phyloP scores from a whole-genome alignment of 1,139 yeast species.

The Geotrichum fermentans region DNA sequence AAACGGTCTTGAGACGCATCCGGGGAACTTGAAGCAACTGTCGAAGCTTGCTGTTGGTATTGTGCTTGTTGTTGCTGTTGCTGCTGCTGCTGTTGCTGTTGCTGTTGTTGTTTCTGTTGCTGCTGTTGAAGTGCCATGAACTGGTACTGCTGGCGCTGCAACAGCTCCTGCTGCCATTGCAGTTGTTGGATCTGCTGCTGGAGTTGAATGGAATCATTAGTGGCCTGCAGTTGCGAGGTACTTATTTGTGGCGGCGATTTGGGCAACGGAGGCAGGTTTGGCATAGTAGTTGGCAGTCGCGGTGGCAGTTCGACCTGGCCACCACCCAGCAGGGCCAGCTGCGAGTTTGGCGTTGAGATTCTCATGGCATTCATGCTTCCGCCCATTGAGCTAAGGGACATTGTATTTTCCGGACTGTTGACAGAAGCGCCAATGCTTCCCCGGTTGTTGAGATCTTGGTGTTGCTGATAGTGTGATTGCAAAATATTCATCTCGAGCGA shows the following conservation, averaged over 20 bases:
- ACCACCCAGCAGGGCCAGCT: conserved; percentile 14
- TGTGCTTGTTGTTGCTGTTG: conserved; percentile 9
- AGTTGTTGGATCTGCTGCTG: conserved; percentile 18
- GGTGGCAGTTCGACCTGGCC: too few relatives aligned
- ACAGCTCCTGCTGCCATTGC: conserved; percentile 18
- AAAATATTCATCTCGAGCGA: conserved; percentile 15
- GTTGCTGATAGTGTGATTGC: not conserved
- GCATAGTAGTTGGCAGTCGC: conserved; percentile 6
- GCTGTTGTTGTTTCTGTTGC: too few relatives aligned
- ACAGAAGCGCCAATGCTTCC: too few relatives aligned
- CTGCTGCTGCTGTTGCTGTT: conserved; percentile 13
- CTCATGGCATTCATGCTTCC: conserved; percentile 5
- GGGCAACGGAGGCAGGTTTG: conserved; percentile 13
- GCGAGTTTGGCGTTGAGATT: conserved; percentile 10
- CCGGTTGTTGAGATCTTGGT: not conserved
- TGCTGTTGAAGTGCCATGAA: conserved; percentile 14
- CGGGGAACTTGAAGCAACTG: too few relatives aligned
- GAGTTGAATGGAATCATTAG: conserved; percentile 5
- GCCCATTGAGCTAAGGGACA: too few relatives aligned
- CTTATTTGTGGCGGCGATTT: not conserved
- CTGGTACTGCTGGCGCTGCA: conserved; percentile 16
- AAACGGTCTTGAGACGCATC: too few relatives aligned
- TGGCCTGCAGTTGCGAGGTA: not conserved
- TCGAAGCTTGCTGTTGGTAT: conserved; percentile 1
- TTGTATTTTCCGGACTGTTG: too few relatives aligned